These are phyloP conservation scores for Xanthoconium stramineum DNA, from an alignment of 768 basidiomycete species.

Conservation along the genomic window DNA sequence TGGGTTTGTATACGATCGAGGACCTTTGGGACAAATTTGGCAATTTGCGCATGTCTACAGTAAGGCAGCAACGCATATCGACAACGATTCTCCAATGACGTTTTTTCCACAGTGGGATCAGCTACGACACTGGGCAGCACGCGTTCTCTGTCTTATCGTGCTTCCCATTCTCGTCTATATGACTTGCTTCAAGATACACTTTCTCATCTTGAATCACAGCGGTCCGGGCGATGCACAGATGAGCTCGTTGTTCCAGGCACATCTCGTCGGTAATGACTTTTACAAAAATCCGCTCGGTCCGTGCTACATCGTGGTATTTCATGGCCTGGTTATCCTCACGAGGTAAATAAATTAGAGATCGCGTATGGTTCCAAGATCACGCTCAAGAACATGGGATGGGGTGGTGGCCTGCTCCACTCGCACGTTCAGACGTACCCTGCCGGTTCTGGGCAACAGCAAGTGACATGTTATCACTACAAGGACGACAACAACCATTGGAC, in stretches of 20 bases:
- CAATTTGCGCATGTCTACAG: slow-evolving; percentile 86
- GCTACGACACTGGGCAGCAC: slow-evolving; percentile 85
- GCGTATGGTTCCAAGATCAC: slow-evolving; percentile 90
- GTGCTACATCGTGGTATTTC: slow-evolving; percentile 15
- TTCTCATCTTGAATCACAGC: slow-evolving; percentile 88
- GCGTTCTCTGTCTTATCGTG: slow-evolving; percentile 80
- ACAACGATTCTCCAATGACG: slow-evolving; percentile 10
- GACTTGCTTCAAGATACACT: slow-evolving; percentile 93
- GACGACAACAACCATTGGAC: slow-evolving; percentile 95
- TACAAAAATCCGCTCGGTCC: slow-evolving; percentile 81
- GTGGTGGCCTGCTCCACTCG: slow-evolving; percentile 94
- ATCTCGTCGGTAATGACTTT: slow-evolving; percentile 93
- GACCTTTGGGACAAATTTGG: slow-evolving; percentile 99
- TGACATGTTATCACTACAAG: slow-evolving; percentile 99
- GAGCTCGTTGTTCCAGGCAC: slow-evolving; percentile 98
- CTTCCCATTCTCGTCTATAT: slow-evolving; percentile 92
- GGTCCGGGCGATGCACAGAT: slow-evolving; percentile 98
- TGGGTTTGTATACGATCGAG: slow-evolving; percentile 95
- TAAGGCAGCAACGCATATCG: slow-evolving; percentile 40
- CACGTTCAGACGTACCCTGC: slow-evolving; percentile 94
- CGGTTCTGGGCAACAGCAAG: slow-evolving; percentile 92
- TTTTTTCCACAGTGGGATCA: slow-evolving; percentile 65
- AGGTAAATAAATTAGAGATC: slow-evolving; percentile 51
- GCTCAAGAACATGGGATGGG: slow-evolving; percentile 96
- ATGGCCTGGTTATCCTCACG: not conserved